Evolutionary conservation across 306 rosid species (phyloP).

Genomic region (Sicyos edulis): DNA sequence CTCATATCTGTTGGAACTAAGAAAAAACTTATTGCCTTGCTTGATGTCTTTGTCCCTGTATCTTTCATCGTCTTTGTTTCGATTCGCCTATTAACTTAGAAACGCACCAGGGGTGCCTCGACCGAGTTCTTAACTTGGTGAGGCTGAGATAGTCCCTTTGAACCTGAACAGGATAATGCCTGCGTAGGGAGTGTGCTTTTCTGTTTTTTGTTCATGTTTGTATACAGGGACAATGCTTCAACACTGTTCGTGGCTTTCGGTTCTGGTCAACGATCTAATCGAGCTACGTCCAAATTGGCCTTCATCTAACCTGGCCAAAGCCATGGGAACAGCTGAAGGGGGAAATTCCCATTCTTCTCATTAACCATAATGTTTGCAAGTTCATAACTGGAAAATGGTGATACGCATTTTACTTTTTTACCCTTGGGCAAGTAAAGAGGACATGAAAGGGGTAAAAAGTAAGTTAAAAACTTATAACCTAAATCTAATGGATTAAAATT

Average conservation of each 20-base stretch:
- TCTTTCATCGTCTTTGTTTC: not conserved
- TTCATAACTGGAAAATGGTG: not conserved
- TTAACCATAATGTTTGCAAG: not conserved
- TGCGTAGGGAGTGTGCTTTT: slow-evolving; percentile 99
- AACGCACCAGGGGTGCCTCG: slow-evolving; percentile 99
- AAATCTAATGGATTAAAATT: not conserved
- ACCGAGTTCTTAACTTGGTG: slow-evolving; percentile 58
- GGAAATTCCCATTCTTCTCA: not conserved
- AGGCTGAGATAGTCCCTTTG: slow-evolving; percentile 99
- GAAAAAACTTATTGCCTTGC: slow-evolving; percentile 15
- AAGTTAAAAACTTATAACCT: not conserved
- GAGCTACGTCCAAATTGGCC: not conserved
- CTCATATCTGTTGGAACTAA: slow-evolving; percentile 42
- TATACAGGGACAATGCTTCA: slow-evolving; percentile 45
- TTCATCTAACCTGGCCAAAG: not conserved
- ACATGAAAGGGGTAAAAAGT: not conserved
- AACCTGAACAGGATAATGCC: slow-evolving; percentile 99
- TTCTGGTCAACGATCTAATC: slow-evolving; percentile 27
- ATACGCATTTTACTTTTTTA: not conserved
- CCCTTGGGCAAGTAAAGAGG: not conserved
- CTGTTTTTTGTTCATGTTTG: slow-evolving; percentile 31
- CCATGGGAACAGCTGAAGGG: not conserved
- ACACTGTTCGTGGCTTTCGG: slow-evolving; percentile 19
- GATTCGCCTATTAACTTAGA: slow-evolving; percentile 37
- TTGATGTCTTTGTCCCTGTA: slow-evolving; percentile 14